These are phyloP conservation scores for Xerophyta viscosa DNA, from an alignment of 106 monocot species.

Conservation along the genomic window DNA sequence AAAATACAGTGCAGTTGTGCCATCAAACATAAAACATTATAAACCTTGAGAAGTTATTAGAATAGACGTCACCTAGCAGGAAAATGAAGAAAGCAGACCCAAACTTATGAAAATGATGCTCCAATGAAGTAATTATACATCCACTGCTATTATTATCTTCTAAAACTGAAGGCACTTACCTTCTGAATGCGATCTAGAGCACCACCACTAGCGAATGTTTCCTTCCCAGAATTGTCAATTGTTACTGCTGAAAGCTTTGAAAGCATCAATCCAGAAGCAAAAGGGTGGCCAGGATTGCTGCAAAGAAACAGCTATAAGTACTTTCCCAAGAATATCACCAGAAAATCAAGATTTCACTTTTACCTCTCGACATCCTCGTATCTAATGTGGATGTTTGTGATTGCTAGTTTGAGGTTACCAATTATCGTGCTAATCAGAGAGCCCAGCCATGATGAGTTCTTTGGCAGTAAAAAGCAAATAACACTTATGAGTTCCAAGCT, in stretches of 20 bases:
- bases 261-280: conserved; percentile 73
- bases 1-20: no score
- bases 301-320: conserved; percentile 19
- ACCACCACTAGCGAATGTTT: conserved; percentile 95
- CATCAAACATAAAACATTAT: no score
- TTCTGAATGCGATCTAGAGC: conserved; percentile 88
- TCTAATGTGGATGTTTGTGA: conserved; percentile 94
- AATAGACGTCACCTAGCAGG: no score
- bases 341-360: conserved; percentile 1
- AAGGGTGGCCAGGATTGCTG: conserved; percentile 99
- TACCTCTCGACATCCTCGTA: conserved; percentile 97
- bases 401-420: conserved; percentile 93
- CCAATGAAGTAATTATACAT: no score
- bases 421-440: conserved; percentile 91
- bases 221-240: conserved; percentile 82
- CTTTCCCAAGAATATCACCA: not conserved
- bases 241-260: conserved; percentile 86
- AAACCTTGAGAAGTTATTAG: no score
- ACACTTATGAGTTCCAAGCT: not conserved
- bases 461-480: conserved; percentile 18
- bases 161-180: conserved; percentile 21
- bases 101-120: no score
- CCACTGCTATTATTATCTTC: no score
- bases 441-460: conserved; percentile 96
- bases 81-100: no score